phyloP scores from a whole-genome alignment of 1,139 yeast genomes.

The Candida labiduridarum region DNA sequence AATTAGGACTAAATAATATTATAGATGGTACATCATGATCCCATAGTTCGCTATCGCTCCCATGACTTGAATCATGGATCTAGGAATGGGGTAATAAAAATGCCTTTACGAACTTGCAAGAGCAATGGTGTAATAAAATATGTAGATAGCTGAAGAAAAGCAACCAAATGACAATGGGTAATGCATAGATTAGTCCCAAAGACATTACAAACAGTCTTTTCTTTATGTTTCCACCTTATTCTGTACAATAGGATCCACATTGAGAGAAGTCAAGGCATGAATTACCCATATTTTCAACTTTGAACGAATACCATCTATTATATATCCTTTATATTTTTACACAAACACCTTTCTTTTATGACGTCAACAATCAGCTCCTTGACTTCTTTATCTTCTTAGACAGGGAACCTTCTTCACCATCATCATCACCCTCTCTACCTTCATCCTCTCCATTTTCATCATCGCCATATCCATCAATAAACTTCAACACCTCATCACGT shows the following conservation, averaged over 20 bases:
- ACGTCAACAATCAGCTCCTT: too few relatives aligned
- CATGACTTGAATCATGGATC: too few relatives aligned
- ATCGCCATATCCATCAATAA: slow-evolving; percentile 34
- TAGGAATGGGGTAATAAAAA: too few relatives aligned
- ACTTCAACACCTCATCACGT: slow-evolving; percentile 33
- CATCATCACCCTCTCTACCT: slow-evolving; percentile 8
- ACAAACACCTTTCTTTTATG: neutral
- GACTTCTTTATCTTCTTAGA: neutral
- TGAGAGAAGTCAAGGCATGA: neutral
- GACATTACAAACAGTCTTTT: too few relatives aligned
- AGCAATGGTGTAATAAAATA: too few relatives aligned
- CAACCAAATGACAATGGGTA: too few relatives aligned
- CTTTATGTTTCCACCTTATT: too few relatives aligned
- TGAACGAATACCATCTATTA: neutral
- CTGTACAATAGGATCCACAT: neutral
- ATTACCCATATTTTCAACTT: neutral
- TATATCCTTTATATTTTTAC: neutral
- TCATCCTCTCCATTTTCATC: slow-evolving; percentile 14
- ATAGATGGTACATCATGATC: neutral
- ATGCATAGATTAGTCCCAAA: too few relatives aligned
- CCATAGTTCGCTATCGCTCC: too few relatives aligned
- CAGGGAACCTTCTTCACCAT: neutral
- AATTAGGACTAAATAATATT: neutral
- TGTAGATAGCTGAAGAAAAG: too few relatives aligned
- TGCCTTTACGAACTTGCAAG: too few relatives aligned